Evolutionary conservation across 148 eudicot genomes (phyloP), one percentile per base, ranked within the genome.

Genomic region (Rhododendron kiyosumense): DNA sequence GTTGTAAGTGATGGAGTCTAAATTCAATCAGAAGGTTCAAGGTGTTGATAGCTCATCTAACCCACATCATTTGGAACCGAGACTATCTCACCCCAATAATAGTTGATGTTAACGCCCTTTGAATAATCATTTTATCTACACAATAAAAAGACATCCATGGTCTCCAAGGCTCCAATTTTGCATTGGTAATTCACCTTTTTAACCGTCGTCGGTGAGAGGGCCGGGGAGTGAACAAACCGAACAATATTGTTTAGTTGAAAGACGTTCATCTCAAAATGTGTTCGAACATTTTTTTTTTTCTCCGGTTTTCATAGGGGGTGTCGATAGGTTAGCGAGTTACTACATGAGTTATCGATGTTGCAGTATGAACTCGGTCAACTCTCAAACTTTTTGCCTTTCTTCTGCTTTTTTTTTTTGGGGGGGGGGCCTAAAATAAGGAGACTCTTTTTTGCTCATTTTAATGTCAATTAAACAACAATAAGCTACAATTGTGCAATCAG

Each of bases 11-110:
- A 79, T n/a, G 61, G 82, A 46, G 59, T 48, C 61, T 7, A 49
- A 49, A 36, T 49, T 79, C 38, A 48, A 48, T 48, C 38, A 28
- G 45, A n/a, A 22, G 82, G 22, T 79, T 14, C 5, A 49, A 79
- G 49, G 49, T 32, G 38, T 49, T 79, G 82, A 79, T 48, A 79
- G 82, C 82, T 28, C 63, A 49, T 79, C 82, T 46, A 28, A 65
- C 38, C 82, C 82, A 79, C 26, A 79, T 79, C 82, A 79, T 49
- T 79, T 49, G 18, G 24, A 79, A 28, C 45, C 38, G 1, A 13
- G 36, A 48, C 48, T 11, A 28, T 26, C 38, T 59, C 13, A 46
- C 82, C 34, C 61, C 82, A n/a, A 26, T 48, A 48, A 45, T 49
- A 49, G 13, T 28, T 12, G 61, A 3, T 9, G 32, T 46, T n/a